Percentiles rank a stretch among this genome's conserved stretches.
These are phyloP conservation scores for Pulveroboletus ravenelii DNA, from an alignment of 768 basidiomycete species.

Conservation along the genomic window DNA sequence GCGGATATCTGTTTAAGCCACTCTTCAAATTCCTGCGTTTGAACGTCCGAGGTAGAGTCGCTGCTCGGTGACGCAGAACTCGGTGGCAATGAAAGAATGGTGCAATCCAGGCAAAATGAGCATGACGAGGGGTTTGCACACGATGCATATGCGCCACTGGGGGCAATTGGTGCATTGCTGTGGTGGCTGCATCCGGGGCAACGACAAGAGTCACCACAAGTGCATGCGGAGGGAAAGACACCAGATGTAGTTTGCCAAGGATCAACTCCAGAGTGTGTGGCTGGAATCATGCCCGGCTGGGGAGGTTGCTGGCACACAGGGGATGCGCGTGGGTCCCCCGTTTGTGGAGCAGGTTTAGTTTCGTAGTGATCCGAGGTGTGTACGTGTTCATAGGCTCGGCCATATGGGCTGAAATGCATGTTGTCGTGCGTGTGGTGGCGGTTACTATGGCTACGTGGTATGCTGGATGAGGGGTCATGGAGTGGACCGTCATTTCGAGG, in stretches of 20 bases:
- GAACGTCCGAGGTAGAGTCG: constrained; percentile 40
- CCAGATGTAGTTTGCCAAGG: constrained; percentile 21
- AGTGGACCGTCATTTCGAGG: constrained; percentile 35
- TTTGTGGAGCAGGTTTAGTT: constrained; percentile 11
- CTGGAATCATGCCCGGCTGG: constrained; percentile 26
- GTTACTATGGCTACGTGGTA: constrained; percentile 37
- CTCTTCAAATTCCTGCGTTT: constrained; percentile 51
- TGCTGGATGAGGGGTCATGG: constrained; percentile 45
- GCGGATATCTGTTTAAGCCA: constrained; percentile 53
- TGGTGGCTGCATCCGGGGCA: constrained; percentile 66
- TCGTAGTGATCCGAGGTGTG: constrained; percentile 36
- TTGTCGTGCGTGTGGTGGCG: constrained; percentile 50
- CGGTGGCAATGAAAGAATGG: constrained; percentile 47
- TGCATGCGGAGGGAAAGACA: constrained; percentile 48
- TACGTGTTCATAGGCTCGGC: constrained; percentile 55
- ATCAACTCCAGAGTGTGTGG: constrained; percentile 23
- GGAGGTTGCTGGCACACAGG: constrained; percentile 19
- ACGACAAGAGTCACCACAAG: constrained; percentile 57
- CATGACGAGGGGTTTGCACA: constrained; percentile 38
- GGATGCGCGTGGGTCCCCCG: constrained; percentile 19
- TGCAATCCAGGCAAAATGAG: constrained; percentile 57
- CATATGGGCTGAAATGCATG: constrained; percentile 60
- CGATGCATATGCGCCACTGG: constrained; percentile 34
- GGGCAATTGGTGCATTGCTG: constrained; percentile 35
- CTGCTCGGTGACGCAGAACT: constrained; percentile 39